Base-by-base conservation (phyloP, 371 early-diverging fungal species). In the Choanephora cucurbitarum region DNA sequence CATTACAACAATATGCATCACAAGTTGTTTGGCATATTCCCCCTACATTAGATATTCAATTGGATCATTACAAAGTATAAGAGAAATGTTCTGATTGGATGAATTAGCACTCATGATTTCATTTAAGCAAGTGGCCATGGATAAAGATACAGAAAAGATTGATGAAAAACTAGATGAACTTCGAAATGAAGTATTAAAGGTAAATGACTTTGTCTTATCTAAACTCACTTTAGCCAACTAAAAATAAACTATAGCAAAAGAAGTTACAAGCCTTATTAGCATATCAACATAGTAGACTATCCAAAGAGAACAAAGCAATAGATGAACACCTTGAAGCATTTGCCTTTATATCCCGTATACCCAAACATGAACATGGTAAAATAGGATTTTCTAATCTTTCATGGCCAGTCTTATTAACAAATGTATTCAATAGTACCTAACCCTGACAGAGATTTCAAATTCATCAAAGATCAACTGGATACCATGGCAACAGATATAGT, bases 1-100 rank as follows among this genome's bases (percentile, higher is more conserved):
- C 22, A 5, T 54, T 54, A 28, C 60, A 60, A 28, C 42, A 60
- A 31, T 60, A 60, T 32, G 17, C 43, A 0, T 24, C 40, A 17
- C 32, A 54, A n/a, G 33, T 39, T n/a, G 23, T 41, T 0, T 57
- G 57, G 52, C 34, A 48, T 21, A 48, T 62, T 37, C 57, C 62
- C 0, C 1, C n/a, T 15, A 37, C 33, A 15, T 11, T 54, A 28
- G 49, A 54, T 17, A 40, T 60, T 14, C 23, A 44, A 9, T 44
- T 44, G 21, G 48, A 52, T n/a, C 42, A 59, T 13, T 39, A 42
- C 9, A 52, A 59, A n/a, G 59, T 59, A 52, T 24, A 31, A 21
- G 0, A n/a, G n/a, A n/a, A n/a, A n/a, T n/a, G n/a, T n/a, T 28
- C 8, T 14, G 39, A 18, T 49, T 28, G 8, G 14, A 7, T 31